A percentile compares a stretch with the other conserved stretches of the same genome.
phyloP scores from a whole-genome alignment of 352 stramenopile species.

The Phytophthora pini region DNA sequence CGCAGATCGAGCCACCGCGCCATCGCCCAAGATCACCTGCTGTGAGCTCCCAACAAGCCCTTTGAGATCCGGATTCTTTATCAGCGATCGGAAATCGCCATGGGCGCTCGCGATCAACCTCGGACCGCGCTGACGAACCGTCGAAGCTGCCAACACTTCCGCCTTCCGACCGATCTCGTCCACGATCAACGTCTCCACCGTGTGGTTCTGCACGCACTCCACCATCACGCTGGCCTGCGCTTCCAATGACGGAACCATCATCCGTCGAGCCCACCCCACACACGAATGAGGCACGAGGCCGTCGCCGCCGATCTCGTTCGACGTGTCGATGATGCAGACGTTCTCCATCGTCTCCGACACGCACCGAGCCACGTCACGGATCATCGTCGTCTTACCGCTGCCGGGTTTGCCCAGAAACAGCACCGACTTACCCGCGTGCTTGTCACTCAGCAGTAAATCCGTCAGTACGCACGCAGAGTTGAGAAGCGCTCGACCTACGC shows the following conservation, averaged over 20 bases:
- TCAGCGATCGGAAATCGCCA: conserved; percentile 80
- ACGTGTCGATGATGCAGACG: conserved; percentile 90
- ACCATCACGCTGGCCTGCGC: conserved; percentile 84
- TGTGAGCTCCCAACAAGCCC: conserved; percentile 77
- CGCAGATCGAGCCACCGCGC: conserved; percentile 39
- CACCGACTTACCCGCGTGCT: conserved; percentile 58
- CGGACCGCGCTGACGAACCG: conserved; percentile 75
- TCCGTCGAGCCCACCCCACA: conserved; percentile 71
- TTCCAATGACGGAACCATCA: conserved; percentile 84
- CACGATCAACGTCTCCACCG: conserved; percentile 86
- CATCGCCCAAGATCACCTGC: conserved; percentile 69
- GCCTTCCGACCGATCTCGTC: conserved; percentile 88
- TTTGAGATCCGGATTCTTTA: conserved; percentile 87
- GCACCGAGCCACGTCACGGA: conserved; percentile 77
- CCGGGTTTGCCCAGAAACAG: conserved; percentile 70
- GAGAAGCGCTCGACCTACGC: conserved; percentile 68
- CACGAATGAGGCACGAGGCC: conserved; percentile 80
- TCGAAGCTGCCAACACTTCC: conserved; percentile 80
- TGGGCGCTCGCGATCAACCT: conserved; percentile 88
- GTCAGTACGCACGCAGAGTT: conserved; percentile 68
- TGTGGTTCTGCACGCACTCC: conserved; percentile 92
- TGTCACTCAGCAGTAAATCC: conserved; percentile 64
- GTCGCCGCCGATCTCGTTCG: conserved; percentile 92
- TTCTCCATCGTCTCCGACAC: conserved; percentile 73
- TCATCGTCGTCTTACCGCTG: conserved; percentile 88